phyloP scores from a whole-genome alignment of 163 green algal species.

The Volvox carteri region DNA sequence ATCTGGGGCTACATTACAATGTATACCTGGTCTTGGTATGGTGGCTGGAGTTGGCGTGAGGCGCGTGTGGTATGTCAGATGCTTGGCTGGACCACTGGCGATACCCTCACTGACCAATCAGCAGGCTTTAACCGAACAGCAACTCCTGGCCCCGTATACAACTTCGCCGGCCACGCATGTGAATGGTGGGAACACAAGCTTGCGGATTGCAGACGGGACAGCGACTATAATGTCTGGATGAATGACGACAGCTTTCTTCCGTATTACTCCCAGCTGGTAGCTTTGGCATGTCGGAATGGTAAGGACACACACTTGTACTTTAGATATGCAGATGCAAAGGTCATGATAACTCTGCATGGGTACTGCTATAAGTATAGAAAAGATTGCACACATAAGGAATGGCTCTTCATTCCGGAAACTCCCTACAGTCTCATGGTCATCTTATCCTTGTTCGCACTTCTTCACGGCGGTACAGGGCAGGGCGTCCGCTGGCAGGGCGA shows the following conservation, averaged over 20 bases:
- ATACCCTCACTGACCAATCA: not conserved
- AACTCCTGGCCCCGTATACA: not conserved
- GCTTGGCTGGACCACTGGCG: constrained; percentile 16
- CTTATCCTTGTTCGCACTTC: too few species aligned
- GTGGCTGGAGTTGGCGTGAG: constrained; percentile 19
- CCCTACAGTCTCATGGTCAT: too few species aligned
- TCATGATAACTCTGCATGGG: too few species aligned
- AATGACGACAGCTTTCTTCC: not conserved
- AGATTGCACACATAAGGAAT: too few species aligned
- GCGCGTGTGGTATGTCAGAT: not conserved
- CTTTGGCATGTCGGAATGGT: constrained; percentile 8
- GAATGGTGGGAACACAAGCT: not conserved
- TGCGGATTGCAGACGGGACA: not conserved
- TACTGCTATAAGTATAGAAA: too few species aligned
- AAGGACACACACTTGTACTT: too few species aligned
- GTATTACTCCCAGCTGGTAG: not conserved
- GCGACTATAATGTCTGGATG: not conserved
- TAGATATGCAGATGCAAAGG: too few species aligned
- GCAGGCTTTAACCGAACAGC: not conserved
- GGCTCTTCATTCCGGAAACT: too few species aligned
- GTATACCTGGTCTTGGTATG: not conserved
- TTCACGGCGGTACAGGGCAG: too few species aligned
- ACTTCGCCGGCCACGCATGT: not conserved
- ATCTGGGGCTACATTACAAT: not conserved
- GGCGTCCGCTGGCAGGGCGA: too few species aligned